Base-by-base conservation (phyloP, 2,329 filamentous ascomycete genomes). In the Aspergillus piperis region DNA sequence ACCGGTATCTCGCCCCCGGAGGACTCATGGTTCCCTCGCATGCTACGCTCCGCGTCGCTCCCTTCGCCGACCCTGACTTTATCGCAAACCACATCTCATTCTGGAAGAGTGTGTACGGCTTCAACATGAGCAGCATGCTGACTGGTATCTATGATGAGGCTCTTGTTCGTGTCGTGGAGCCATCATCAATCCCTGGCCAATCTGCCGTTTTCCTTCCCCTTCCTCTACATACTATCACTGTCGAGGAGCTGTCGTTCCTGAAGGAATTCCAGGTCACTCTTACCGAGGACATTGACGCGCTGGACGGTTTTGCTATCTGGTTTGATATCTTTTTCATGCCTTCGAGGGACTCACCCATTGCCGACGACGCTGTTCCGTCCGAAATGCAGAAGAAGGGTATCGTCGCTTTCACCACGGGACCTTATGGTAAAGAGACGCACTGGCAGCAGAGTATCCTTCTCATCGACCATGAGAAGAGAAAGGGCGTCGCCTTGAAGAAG, bases 71-170 rank as follows among this genome's bases (percentile, higher is more conserved):
- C 73, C 80, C 85, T 0, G 90, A 92, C 57, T 94, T 91, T 73
- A 82, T 95, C 58, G 82, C 86, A 17, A 91, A 95, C 59, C 88
- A 90, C 74, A 84, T 95, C 64, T 81, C 86, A 19, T 97, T 94
- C 81, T 98, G 94, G 94, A 85, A 89, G 64, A 87, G 95, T 69
- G 90, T 98, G 5, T 97, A 98, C 75, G 94, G 93, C 53, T 98
- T 98, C 77, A 88, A 96, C 73, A 96, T 97, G 90, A 87, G 86
- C 68, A 87, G 90, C 64, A 97, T 98, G 94, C 88, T 92, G 70
- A 84, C 88, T 49, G 88, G 88, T 41, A 91, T 94, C 60, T 87
- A 90, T 70, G 88, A 94, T 62, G 92, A 96, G 70, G 88, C 88
- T n/a, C 83, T 93, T 61, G 86, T 96, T 61, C 85, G 92, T 61